Conservation (phyloP, 1,139 yeast genomes). For the Hansenula lynferdii region DNA sequence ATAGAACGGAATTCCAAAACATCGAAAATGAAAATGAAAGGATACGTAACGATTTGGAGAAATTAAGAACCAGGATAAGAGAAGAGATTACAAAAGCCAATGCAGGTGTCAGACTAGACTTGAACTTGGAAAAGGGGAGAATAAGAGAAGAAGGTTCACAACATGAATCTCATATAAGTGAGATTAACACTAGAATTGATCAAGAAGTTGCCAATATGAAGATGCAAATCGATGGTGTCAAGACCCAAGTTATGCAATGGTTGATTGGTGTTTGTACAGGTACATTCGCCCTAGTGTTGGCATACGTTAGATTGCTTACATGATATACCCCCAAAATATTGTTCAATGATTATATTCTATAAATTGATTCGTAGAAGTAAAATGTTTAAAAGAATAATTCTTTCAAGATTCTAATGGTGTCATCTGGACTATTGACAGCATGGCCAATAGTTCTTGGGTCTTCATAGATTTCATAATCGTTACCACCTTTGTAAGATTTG, state of each 20-base stretch:
- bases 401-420: constrained; percentile 79
- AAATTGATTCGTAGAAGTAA: too few species aligned
- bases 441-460: constrained; percentile 95
- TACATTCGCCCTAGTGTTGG: constrained; percentile 89
- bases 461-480: constrained; percentile 92
- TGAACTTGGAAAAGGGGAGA: constrained; percentile 91
- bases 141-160: constrained; percentile 90
- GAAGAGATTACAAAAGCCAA: constrained; percentile 91
- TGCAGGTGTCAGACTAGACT: constrained; percentile 85
- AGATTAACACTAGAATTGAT: constrained; percentile 90
- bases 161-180: constrained; percentile 91
- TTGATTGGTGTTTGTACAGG: constrained; percentile 97
- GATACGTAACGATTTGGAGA: constrained; percentile 79
- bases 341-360: constrained; percentile 1
- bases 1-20: constrained; percentile 77
- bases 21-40: constrained; percentile 87
- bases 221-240: constrained; percentile 90
- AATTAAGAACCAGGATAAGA: constrained; percentile 73
- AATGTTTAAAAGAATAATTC: constrained; percentile 57
- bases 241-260: constrained; percentile 98
- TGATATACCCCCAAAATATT: too few species aligned
- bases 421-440: constrained; percentile 83
- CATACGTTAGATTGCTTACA: constrained; percentile 81
- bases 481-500: constrained; percentile 96
- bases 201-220: constrained; percentile 94